Percentiles rank a stretch among this genome's conserved stretches.
These are phyloP conservation scores for Violaceomyces palustris DNA, from an alignment of 1,284 basidiomycete species.

Conservation along the genomic window DNA sequence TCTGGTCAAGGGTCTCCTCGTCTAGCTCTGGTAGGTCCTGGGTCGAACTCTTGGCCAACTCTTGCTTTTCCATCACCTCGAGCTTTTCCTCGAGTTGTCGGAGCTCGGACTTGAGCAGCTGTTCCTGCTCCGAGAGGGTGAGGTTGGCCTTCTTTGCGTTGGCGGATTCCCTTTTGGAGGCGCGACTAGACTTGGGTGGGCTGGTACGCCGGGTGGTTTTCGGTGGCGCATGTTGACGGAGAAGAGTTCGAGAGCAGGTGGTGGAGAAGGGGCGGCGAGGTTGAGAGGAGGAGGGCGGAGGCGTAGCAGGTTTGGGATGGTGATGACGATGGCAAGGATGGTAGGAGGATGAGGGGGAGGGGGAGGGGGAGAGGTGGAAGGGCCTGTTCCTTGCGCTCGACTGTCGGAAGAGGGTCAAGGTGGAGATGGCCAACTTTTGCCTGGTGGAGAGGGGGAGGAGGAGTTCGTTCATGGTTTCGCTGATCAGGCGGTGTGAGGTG, in stretches of 20 bases:
- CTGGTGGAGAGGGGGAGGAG: no score
- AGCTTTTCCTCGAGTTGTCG: conserved; percentile 21
- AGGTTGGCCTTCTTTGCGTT: conserved; percentile 4
- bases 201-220: conserved; percentile 1
- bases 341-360: not conserved
- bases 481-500: not conserved
- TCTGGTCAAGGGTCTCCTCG: conserved; percentile 37
- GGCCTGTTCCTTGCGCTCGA: no score
- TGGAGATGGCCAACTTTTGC: no score
- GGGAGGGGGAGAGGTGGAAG: conserved; percentile 1
- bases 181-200: conserved; percentile 10
- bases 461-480: not conserved
- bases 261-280: conserved; percentile 1
- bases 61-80: conserved; percentile 25
- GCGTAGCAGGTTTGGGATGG: conserved; percentile 38
- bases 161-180: conserved; percentile 13
- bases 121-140: conserved; percentile 17
- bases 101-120: conserved; percentile 32
- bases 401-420: no score
- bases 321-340: not conserved
- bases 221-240: no score
- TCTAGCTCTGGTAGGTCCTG: conserved; percentile 39
- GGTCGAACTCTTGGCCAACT: conserved; percentile 25
- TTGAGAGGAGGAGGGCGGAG: conserved; percentile 1
- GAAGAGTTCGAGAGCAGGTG: no score